Percentiles rank a stretch among this genome's conserved stretches.
Conservation (phyloP, 768 basidiomycete genomes). For the Lentinus tigrinus region DNA sequence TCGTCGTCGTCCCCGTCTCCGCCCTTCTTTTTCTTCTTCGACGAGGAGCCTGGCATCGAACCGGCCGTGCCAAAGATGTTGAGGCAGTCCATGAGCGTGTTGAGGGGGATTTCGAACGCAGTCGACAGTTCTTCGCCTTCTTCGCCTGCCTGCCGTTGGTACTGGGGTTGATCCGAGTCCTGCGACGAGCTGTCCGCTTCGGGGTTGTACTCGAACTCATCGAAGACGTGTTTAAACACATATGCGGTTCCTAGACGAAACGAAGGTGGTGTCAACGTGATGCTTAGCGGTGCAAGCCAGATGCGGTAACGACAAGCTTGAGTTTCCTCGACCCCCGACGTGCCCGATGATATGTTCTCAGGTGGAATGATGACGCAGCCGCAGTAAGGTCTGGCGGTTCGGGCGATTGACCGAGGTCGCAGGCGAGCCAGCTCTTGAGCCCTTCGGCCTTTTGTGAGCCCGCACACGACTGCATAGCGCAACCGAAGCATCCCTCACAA, state of each 20-base stretch:
- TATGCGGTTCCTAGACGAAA: slow-evolving; percentile 72
- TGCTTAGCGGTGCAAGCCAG: too few species aligned
- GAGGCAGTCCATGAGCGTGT: slow-evolving; percentile 83
- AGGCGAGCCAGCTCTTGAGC: too few species aligned
- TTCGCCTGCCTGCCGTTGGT: slow-evolving; percentile 25
- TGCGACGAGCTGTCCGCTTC: slow-evolving; percentile 26
- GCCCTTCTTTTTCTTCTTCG: slow-evolving; percentile 41
- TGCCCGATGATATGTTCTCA: too few species aligned
- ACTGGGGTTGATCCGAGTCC: slow-evolving; percentile 19
- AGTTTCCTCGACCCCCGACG: too few species aligned
- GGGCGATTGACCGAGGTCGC: too few species aligned
- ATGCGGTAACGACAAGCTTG: too few species aligned
- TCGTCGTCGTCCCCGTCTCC: slow-evolving; percentile 42
- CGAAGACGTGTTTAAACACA: slow-evolving; percentile 75
- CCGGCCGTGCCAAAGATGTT: slow-evolving; percentile 89
- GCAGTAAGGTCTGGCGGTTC: too few species aligned
- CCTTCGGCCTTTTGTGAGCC: too few species aligned
- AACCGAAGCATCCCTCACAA: too few species aligned
- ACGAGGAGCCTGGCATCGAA: slow-evolving; percentile 24
- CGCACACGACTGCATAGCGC: too few species aligned
- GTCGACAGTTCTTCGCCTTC: slow-evolving; percentile 20
- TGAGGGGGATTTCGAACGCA: slow-evolving; percentile 81
- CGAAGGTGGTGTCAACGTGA: neutral
- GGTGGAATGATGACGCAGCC: too few species aligned
- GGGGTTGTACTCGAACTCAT: slow-evolving; percentile 69